Conservation (phyloP, 2,329 filamentous ascomycete species). For the Phialemoniopsis sp. region DNA sequence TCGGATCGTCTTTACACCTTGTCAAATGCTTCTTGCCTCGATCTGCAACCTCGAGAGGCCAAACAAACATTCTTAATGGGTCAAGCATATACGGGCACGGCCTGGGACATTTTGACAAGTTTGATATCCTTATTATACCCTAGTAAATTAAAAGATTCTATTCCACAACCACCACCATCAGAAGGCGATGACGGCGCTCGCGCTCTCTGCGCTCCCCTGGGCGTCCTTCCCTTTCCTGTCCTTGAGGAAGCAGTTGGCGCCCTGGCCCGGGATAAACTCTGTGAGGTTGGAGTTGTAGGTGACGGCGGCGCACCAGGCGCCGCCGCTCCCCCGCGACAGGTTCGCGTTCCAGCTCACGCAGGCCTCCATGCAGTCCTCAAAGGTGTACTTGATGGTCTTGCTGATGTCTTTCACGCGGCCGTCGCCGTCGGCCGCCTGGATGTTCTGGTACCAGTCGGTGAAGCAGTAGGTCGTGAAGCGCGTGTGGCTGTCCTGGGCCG, state of each 20-base stretch:
- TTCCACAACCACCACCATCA: too few species aligned
- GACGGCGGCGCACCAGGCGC: not conserved
- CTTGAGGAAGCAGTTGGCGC: slow-evolving; percentile 1
- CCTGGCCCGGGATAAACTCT: not conserved
- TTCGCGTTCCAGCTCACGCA: slow-evolving; percentile 1
- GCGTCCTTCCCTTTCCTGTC: not conserved
- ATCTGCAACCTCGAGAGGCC: too few species aligned
- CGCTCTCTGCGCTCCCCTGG: too few species aligned
- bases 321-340: not conserved
- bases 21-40: too few species aligned
- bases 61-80: too few species aligned
- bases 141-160: too few species aligned
- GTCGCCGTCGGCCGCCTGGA: not conserved
- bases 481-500: too few species aligned
- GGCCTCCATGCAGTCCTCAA: not conserved
- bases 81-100: too few species aligned
- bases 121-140: too few species aligned
- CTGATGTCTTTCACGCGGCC: not conserved
- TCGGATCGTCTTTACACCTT: too few species aligned
- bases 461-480: not conserved
- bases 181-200: too few species aligned
- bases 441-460: not conserved
- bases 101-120: too few species aligned
- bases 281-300: slow-evolving; percentile 4
- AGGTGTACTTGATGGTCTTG: not conserved